Conservation (phyloP, 2,329 filamentous ascomycete genomes). For the Ophiostoma piceae region DNA sequence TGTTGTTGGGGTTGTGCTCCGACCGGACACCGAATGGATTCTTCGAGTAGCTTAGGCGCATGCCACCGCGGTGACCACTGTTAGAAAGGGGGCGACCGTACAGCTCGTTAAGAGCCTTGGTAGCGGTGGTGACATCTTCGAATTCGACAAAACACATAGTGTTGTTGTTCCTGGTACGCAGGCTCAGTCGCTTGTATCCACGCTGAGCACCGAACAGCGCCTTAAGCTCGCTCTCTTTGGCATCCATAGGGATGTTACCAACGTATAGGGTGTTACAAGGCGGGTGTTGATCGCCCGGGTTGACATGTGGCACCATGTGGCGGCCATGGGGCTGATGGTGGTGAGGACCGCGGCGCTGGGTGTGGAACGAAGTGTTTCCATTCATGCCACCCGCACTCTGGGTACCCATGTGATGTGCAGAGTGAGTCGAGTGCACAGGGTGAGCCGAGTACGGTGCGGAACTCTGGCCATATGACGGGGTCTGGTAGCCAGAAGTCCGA, state of each 20-base stretch:
- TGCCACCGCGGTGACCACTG: constrained; percentile 69
- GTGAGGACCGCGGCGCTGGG: not conserved
- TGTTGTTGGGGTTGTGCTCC: constrained; percentile 53
- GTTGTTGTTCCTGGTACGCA: constrained; percentile 89
- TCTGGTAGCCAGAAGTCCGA: not conserved
- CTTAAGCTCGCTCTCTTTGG: constrained; percentile 92
- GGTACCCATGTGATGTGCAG: not conserved
- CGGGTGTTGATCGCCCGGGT: constrained; percentile 92
- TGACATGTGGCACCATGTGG: constrained; percentile 75
- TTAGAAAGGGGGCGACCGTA: constrained; percentile 86
- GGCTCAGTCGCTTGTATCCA: constrained; percentile 91
- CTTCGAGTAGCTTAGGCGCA: constrained; percentile 93
- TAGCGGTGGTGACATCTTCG: constrained; percentile 86
- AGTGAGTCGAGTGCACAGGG: not conserved
- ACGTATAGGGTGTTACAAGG: constrained; percentile 98
- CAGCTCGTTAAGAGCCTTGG: constrained; percentile 81
- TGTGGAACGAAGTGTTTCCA: not conserved
- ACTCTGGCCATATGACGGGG: not conserved
- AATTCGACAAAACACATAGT: constrained; percentile 99
- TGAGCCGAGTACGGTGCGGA: not conserved
- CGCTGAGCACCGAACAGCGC: constrained; percentile 86
- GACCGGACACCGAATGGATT: constrained; percentile 91
- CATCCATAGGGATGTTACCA: constrained; percentile 89
- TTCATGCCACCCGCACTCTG: constrained; percentile 27
- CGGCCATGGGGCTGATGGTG: not conserved